Evolutionary conservation across 2,329 filamentous ascomycete genomes (phyloP).

Genomic region (Dactylellina drechsleri): DNA sequence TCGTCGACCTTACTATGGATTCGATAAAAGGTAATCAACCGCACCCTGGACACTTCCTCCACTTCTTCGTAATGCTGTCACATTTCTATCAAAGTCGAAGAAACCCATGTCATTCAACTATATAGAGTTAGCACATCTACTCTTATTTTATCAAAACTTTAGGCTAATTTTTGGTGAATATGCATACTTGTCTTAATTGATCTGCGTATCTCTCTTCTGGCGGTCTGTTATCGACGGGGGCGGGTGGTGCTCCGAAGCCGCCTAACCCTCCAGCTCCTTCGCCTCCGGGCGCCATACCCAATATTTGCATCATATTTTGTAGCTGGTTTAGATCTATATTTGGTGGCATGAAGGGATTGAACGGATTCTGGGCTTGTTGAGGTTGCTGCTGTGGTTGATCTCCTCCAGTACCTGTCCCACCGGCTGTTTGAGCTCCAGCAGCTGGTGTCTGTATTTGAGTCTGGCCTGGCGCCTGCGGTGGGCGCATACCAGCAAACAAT

Average conservation of each 20-base stretch:
- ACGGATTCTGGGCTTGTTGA: slow-evolving; percentile 61
- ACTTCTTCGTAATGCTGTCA: slow-evolving; percentile 84
- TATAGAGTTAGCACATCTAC: not conserved
- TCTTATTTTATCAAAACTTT: not conserved
- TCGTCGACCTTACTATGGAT: slow-evolving; percentile 5
- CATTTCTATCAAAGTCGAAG: slow-evolving; percentile 93
- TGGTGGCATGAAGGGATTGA: slow-evolving; percentile 68
- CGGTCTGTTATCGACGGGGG: slow-evolving; percentile 81
- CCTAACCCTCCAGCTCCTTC: slow-evolving; percentile 20
- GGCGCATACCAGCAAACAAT: slow-evolving; percentile 57
- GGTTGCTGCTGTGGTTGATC: slow-evolving; percentile 55
- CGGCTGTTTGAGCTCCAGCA: slow-evolving; percentile 41
- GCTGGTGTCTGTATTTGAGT: slow-evolving; percentile 59
- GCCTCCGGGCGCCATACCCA: slow-evolving; percentile 59
- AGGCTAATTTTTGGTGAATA: too few species aligned
- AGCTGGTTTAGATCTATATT: slow-evolving; percentile 71
- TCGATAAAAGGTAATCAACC: slow-evolving; percentile 74
- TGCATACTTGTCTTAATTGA: slow-evolving; percentile 71
- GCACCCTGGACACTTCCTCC: slow-evolving; percentile 95
- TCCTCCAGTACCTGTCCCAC: slow-evolving; percentile 7
- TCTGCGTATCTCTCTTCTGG: slow-evolving; percentile 93
- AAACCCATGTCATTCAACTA: slow-evolving; percentile 99
- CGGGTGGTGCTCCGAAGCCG: slow-evolving; percentile 62
- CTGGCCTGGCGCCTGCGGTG: slow-evolving; percentile 50
- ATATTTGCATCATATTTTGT: slow-evolving; percentile 68